These are phyloP conservation scores for Purshia tridentata DNA, from an alignment of 306 rosid species.

Conservation along the genomic window DNA sequence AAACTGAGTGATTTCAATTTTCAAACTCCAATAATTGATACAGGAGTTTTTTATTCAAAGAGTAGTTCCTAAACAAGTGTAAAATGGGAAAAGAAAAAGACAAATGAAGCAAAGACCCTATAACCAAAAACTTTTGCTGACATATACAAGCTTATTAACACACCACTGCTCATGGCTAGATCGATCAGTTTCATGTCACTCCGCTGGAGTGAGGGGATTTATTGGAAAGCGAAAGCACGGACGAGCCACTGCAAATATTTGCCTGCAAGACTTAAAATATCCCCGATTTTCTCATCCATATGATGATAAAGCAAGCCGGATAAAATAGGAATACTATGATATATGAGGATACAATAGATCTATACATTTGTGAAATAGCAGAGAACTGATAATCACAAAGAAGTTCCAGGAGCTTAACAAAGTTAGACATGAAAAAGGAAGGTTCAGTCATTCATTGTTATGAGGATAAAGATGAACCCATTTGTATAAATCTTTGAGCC, in stretches of 20 bases:
- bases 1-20: too few relatives aligned
- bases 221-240: too few relatives aligned
- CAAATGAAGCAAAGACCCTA: too few relatives aligned
- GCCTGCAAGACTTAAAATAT: background rate
- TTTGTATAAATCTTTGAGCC: slow-evolving; percentile 50
- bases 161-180: too few relatives aligned
- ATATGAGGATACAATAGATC: slow-evolving; percentile 5
- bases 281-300: background rate
- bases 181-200: too few relatives aligned
- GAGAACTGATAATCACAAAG: background rate
- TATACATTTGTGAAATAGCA: slow-evolving; percentile 15
- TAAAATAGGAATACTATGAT: background rate
- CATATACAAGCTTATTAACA: background rate
- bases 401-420: slow-evolving; percentile 13
- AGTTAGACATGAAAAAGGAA: slow-evolving; percentile 25
- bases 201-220: too few relatives aligned
- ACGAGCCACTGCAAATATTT: too few relatives aligned
- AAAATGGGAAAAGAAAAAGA: too few relatives aligned
- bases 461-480: slow-evolving; percentile 42
- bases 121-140: background rate
- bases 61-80: too few relatives aligned
- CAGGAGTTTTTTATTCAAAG: too few relatives aligned
- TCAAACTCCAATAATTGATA: too few relatives aligned
- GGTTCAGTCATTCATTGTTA: slow-evolving; percentile 6
- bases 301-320: background rate